These are phyloP conservation scores for Kuraishia cidri DNA, from an alignment of 805 yeast genomes.

Conservation along the genomic window DNA sequence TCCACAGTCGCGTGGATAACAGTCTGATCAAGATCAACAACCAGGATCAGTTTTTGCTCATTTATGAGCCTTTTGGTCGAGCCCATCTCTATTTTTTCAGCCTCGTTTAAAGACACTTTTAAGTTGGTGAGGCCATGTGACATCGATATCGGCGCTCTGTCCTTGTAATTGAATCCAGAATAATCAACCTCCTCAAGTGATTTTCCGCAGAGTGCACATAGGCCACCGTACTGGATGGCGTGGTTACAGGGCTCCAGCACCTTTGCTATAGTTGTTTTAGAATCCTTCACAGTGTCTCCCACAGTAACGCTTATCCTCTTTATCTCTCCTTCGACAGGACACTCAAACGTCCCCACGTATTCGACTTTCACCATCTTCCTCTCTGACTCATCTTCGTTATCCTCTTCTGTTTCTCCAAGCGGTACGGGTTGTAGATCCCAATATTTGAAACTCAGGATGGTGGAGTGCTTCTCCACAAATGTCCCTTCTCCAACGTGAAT, in stretches of 20 bases:
- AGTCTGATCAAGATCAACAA: constrained; percentile 95
- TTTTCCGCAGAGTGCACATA: constrained; percentile 89
- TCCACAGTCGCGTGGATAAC: constrained; percentile 97
- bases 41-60: constrained; percentile 71
- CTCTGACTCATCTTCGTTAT: constrained; percentile 27
- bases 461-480: constrained; percentile 37
- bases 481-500: constrained; percentile 36
- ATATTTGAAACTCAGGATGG: constrained; percentile 54
- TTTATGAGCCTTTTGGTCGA: constrained; percentile 52
- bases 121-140: constrained; percentile 82
- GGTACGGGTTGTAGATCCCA: constrained; percentile 58
- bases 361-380: constrained; percentile 43
- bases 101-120: constrained; percentile 80
- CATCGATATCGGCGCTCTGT: constrained; percentile 80
- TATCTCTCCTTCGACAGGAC: constrained; percentile 72
- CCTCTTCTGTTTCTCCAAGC: constrained; percentile 26
- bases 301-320: constrained; percentile 35
- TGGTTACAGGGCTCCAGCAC: constrained; percentile 84
- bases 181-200: constrained; percentile 71
- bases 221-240: constrained; percentile 88
- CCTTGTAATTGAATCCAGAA: constrained; percentile 55
- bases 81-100: constrained; percentile 67
- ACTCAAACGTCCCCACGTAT: constrained; percentile 68
- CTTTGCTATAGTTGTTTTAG: constrained; percentile 34
- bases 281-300: constrained; percentile 53